Percentiles rank a stretch among this genome's conserved stretches.
Conservation (phyloP, 2,329 filamentous ascomycete species). For the Arthrocladium fulminans region DNA sequence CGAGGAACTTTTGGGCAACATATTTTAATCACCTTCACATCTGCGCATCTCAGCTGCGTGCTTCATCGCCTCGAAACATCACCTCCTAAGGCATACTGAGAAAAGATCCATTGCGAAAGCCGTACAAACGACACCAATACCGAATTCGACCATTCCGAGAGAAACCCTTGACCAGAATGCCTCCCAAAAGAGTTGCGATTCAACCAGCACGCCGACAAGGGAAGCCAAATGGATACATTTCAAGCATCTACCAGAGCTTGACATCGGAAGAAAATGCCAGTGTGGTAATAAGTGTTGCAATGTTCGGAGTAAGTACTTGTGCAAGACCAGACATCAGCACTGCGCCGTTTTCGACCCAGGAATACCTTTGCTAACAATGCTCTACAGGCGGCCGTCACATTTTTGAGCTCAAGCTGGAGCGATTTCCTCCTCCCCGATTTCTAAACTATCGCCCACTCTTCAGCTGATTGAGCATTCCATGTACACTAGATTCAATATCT, state of each 20-base stretch:
- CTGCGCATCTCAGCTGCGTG: neutral
- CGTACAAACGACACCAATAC: neutral
- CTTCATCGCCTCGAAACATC: neutral
- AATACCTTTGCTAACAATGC: neutral
- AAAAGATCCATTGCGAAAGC: neutral
- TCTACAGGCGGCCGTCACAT: slow-evolving; percentile 52
- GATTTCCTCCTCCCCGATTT: slow-evolving; percentile 56
- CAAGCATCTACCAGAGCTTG: slow-evolving; percentile 52
- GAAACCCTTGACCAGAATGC: slow-evolving; percentile 40
- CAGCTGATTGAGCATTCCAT: neutral
- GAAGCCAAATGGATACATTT: slow-evolving; percentile 46
- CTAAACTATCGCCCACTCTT: slow-evolving; percentile 5
- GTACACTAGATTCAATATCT: slow-evolving; percentile 1
- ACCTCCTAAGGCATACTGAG: neutral
- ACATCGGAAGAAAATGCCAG: slow-evolving; percentile 60
- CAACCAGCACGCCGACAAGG: slow-evolving; percentile 36
- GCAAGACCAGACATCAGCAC: neutral
- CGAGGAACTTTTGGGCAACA: neutral
- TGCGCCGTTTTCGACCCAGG: neutral
- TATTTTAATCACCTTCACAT: neutral
- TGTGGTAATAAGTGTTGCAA: slow-evolving; percentile 57
- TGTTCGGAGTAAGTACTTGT: slow-evolving; percentile 54
- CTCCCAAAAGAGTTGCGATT: slow-evolving; percentile 51
- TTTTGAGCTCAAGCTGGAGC: slow-evolving; percentile 59
- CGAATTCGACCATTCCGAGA: neutral